These are phyloP conservation scores for Lecanicillium sp. DNA, from an alignment of 2,329 filamentous ascomycete genomes.

Conservation along the genomic window DNA sequence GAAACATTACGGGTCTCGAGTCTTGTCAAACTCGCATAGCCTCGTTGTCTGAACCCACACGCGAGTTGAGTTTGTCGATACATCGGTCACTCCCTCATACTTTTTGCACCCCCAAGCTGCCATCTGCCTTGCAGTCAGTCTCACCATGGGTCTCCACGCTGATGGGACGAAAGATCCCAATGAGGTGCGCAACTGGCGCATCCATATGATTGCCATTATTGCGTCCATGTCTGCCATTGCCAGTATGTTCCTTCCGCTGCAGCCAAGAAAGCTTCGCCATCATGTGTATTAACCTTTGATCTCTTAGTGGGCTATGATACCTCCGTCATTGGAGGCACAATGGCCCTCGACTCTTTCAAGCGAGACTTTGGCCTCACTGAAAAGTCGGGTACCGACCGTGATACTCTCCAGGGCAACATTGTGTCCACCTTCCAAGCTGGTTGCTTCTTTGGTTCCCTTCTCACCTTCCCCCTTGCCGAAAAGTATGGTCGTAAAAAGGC, in stretches of 20 bases:
- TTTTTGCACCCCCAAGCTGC: too few relatives aligned
- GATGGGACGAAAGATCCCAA: constrained; percentile 16
- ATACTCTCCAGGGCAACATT: constrained; percentile 29
- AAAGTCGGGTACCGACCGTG: constrained; percentile 16
- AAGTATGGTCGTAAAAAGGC: constrained; percentile 37
- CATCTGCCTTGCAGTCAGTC: too few relatives aligned
- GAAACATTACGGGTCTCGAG: too few relatives aligned
- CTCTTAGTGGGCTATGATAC: constrained; percentile 28
- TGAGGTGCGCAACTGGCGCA: constrained; percentile 20
- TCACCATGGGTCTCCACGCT: constrained; percentile 8
- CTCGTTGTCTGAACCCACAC: too few relatives aligned
- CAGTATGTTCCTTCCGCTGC: constrained; percentile 1
- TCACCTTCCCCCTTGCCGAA: constrained; percentile 38
- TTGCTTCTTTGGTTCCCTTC: constrained; percentile 31
- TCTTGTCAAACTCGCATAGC: too few relatives aligned
- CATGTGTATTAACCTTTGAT: background rate
- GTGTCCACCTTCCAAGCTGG: constrained; percentile 31
- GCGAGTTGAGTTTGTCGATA: too few relatives aligned
- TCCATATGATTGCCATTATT: constrained; percentile 17
- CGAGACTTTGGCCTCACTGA: constrained; percentile 25
- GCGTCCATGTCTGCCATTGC: constrained; percentile 18
- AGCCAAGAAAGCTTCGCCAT: too few relatives aligned
- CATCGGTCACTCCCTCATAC: too few relatives aligned
- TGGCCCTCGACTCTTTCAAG: constrained; percentile 28
- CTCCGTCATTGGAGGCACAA: constrained; percentile 31